Evolutionary conservation across 2,329 filamentous ascomycete species (phyloP), one percentile per base, ranked within the genome.

Genomic region (Tothia fuscella): DNA sequence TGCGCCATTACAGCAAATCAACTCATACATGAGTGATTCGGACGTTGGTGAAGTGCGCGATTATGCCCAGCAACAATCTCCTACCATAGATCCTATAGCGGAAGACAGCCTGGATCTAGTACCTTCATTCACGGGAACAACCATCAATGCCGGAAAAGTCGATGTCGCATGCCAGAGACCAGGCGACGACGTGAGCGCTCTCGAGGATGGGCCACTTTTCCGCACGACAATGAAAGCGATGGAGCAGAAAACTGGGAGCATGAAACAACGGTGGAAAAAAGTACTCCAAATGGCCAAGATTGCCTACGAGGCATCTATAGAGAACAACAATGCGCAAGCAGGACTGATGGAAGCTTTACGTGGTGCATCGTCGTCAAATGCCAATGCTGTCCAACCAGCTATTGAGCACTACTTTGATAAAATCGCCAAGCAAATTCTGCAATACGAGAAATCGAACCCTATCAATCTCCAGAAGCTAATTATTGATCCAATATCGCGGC

Each of bases 321-420:
- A 82, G 47, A 89, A 84, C 59, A 98, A 96, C 56, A 85, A 93
- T 41, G 80, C 88, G 5, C 80, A 93, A 50, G 65, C 74, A 13
- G 77, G 75, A 3, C 93, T 98, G 52, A 80, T 93, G 57, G 83
- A 89, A 12, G 81, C 89, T 4, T 67, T 98, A 24, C 78, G 81
- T 47, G 91, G 96, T 55, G 85, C 87, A 1, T 87, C 88, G 1
- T 78, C 77, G 0, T 93, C 88, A 10, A 96, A 96, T 56, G 83
- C 87, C 37, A 94, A 93, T 54, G 91, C 89, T 1, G 88, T 98
- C n/a, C 86, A 93, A 55, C 93, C 91, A 13, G 91, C 89, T 4
- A 72, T 98, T 46, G 91, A 98, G 48, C 88, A 98, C 60, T 98
- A 98, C 58, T 98, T 96, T 54, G 88, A 96, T 62, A 93, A 88